Percentiles rank a stretch among this genome's conserved stretches.
Evolutionary conservation across 176 grass and related monocot species (phyloP).

Genomic region (Thalia dealbata): DNA sequence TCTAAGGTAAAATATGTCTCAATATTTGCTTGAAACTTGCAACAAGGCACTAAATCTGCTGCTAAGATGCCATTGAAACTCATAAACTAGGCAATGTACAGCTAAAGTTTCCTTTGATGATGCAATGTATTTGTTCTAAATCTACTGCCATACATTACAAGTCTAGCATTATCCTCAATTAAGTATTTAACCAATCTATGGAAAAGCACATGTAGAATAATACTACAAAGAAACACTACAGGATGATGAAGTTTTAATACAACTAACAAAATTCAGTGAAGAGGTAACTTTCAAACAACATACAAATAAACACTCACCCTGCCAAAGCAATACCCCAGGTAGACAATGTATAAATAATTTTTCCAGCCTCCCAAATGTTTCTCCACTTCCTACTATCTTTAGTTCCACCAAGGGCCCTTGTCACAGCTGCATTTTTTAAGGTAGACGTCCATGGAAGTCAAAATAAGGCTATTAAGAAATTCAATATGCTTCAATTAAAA

Average conservation of each 20-base stretch:
- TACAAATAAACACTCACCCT: conserved; percentile 36
- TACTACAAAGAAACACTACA: neutral
- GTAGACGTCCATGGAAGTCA: neutral
- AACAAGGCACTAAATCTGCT: neutral
- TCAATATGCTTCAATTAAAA: neutral
- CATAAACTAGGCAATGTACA: neutral
- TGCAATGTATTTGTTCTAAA: too few species aligned
- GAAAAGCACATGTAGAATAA: neutral
- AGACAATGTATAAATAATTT: conserved; percentile 66
- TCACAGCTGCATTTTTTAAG: conserved; percentile 40
- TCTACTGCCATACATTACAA: neutral
- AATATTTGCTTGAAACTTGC: neutral
- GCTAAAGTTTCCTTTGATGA: neutral
- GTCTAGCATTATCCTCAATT: neutral
- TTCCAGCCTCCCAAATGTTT: conserved; percentile 87
- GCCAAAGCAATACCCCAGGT: conserved; percentile 80
- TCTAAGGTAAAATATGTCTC: neutral
- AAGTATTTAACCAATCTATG: neutral
- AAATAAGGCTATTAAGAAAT: neutral
- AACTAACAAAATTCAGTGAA: neutral
- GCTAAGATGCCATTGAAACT: too few species aligned
- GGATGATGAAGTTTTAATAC: neutral
- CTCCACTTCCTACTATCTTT: conserved; percentile 59
- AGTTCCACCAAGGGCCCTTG: conserved; percentile 47
- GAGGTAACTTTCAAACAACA: neutral